Percentiles rank a stretch among this genome's conserved stretches.
Conservation (phyloP, 331 rosid genomes). For the Telfairia occidentalis region DNA sequence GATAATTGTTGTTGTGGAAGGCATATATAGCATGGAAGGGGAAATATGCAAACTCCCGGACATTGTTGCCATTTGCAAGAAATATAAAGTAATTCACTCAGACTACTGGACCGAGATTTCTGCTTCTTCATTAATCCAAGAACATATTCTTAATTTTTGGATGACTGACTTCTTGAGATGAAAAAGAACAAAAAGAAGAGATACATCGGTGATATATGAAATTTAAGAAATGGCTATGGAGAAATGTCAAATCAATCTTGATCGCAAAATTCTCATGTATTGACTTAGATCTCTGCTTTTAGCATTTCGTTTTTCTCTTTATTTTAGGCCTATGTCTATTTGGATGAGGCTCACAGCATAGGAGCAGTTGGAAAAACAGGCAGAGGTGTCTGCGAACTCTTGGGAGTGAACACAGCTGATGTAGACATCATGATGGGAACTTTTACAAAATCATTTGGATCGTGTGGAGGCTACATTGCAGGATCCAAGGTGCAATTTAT, state of each 20-base stretch:
- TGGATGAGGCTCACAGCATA: constrained; percentile 98
- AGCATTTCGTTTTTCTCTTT: neutral
- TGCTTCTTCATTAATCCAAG: neutral
- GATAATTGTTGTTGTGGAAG: constrained; percentile 60
- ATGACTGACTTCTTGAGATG: neutral
- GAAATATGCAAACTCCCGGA: constrained; percentile 67
- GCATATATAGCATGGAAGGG: constrained; percentile 75
- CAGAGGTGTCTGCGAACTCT: constrained; percentile 85
- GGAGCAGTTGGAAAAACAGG: constrained; percentile 96
- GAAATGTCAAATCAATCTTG: neutral
- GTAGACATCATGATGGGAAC: constrained; percentile 97
- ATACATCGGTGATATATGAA: neutral
- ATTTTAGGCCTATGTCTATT: constrained; percentile 55
- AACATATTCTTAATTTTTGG: neutral
- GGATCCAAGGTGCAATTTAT: constrained; percentile 66
- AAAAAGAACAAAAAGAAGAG: neutral
- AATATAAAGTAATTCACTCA: constrained; percentile 35
- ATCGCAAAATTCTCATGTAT: neutral
- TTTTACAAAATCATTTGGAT: constrained; percentile 86
- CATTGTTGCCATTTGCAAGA: constrained; percentile 54
- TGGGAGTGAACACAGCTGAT: constrained; percentile 82
- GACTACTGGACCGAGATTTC: neutral
- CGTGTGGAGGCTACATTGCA: constrained; percentile 89
- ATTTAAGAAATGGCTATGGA: neutral
- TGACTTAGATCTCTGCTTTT: neutral